Base-by-base conservation (phyloP, 2,329 filamentous ascomycete genomes). In the Penicillium sp. region DNA sequence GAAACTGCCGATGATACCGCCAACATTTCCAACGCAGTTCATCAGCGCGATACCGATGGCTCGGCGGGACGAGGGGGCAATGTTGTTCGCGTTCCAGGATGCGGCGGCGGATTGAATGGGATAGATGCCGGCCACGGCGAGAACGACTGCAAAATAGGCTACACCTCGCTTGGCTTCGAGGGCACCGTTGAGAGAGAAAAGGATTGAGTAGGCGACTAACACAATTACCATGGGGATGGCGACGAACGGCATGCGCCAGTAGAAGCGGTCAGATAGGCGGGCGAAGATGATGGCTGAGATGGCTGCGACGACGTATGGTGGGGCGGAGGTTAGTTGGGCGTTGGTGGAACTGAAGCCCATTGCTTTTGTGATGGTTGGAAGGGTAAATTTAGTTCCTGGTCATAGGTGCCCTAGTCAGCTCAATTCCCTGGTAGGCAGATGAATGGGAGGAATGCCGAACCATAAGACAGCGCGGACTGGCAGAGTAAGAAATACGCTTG, bases 291-390 rank as follows among this genome's bases (percentile, higher is more conserved):
- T 59, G 19, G 67, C 66, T 10, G 70, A 67, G 10, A 72, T 64
- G 1, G 69, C 68, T n/a, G 61, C 70, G 7, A 69, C 66, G 6
- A 71, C 64, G 38, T 73, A 72, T 0, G 70, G 70, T 1, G 70
- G 70, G 1, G 69, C 66, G 0, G 69, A 68, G 35, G 61, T 64
- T 6, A 78, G 67, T 43, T 78, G 76, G 11, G 76, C 75, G 4
- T 69, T 73, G 0, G 75, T 73, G 0, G 69, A 67, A 14, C 53
- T 69, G 59, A 75, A 78, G 4, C 76, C 76, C 61, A 78, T 68
- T 14, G 72, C 70, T 52, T 73, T 73, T 42, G 77, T 78, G 30
- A 78, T 78, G 2, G 71, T 74, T 0, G 76, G 76, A 1, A 76
- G 65, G 22, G 75, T 75, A 37, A 76, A 72, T 13, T 75, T 76